Conservation (phyloP, 306 rosid species). For the Ammopiptanthus mongolicus region DNA sequence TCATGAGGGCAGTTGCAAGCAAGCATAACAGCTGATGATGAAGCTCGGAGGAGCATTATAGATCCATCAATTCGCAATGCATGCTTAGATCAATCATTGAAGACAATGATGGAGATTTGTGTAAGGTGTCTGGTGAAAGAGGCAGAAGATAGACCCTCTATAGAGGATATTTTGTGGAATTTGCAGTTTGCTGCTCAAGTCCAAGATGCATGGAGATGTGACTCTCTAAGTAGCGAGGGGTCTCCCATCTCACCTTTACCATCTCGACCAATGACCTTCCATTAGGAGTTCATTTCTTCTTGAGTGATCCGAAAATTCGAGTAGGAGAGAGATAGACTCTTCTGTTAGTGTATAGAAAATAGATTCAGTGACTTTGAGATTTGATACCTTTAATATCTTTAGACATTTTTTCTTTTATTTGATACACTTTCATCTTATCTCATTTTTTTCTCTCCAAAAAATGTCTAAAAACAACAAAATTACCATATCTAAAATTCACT, state of each 20-base stretch:
- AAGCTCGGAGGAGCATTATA: conserved; percentile 60
- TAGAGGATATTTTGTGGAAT: conserved; percentile 79
- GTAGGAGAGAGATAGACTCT: no score
- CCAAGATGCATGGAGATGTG: conserved; percentile 75
- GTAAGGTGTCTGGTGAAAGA: conserved; percentile 48
- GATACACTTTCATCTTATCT: no score
- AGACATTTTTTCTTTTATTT: no score
- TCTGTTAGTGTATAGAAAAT: background rate
- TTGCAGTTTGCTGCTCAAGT: conserved; percentile 82
- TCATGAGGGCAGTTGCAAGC: conserved; percentile 55
- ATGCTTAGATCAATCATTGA: conserved; percentile 77
- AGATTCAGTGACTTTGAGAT: no score
- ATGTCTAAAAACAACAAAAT: no score
- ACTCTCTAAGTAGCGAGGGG: conserved; percentile 55
- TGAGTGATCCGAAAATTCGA: no score
- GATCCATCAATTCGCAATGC: conserved; percentile 49
- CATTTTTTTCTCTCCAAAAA: no score
- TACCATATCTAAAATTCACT: no score
- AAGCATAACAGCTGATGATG: conserved; percentile 53
- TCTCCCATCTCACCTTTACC: conserved; percentile 60
- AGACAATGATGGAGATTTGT: conserved; percentile 86
- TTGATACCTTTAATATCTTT: no score
- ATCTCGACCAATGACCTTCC: conserved; percentile 32
- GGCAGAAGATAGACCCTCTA: conserved; percentile 50
- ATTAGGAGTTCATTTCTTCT: no score